Evolutionary conservation across 1,139 yeast species (phyloP).

Genomic region (Wickerhamiella infanticola): DNA sequence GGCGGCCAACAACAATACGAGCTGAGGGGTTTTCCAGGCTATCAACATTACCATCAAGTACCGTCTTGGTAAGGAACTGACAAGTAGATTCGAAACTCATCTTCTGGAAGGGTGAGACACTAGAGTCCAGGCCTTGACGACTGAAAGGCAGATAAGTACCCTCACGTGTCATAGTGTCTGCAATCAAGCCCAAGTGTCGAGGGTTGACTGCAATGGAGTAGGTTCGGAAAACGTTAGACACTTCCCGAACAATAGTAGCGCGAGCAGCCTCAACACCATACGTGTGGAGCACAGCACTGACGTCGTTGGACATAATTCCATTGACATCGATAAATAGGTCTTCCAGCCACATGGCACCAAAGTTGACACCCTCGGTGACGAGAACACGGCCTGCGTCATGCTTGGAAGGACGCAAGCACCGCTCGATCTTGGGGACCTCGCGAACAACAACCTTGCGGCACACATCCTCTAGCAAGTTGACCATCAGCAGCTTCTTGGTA

Average conservation of each 20-base stretch:
- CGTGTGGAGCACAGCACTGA: slow-evolving; percentile 74
- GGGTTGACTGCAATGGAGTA: slow-evolving; percentile 88
- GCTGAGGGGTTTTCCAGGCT: slow-evolving; percentile 86
- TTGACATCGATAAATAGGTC: slow-evolving; percentile 83
- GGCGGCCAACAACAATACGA: slow-evolving; percentile 84
- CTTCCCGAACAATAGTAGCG: slow-evolving; percentile 91
- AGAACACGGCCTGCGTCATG: slow-evolving; percentile 41
- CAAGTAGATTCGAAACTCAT: slow-evolving; percentile 99
- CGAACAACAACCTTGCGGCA: slow-evolving; percentile 86
- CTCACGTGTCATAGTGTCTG: slow-evolving; percentile 98
- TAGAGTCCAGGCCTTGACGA: slow-evolving; percentile 94
- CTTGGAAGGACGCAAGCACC: slow-evolving; percentile 79
- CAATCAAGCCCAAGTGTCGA: slow-evolving; percentile 92
- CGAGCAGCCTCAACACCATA: slow-evolving; percentile 99
- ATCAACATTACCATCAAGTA: slow-evolving; percentile 81
- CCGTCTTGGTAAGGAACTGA: slow-evolving; percentile 93
- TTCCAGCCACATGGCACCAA: slow-evolving; percentile 96
- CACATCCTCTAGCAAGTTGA: slow-evolving; percentile 83
- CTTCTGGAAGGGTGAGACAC: slow-evolving; percentile 93
- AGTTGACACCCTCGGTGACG: slow-evolving; percentile 96
- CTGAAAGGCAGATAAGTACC: slow-evolving; percentile 94
- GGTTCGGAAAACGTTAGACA: slow-evolving; percentile 88
- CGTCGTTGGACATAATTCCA: slow-evolving; percentile 79
- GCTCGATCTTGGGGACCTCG: slow-evolving; percentile 79
- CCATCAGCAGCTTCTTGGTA: slow-evolving; percentile 91